phyloP scores from a whole-genome alignment of 306 rosid species.

The Fragaria iinumae region DNA sequence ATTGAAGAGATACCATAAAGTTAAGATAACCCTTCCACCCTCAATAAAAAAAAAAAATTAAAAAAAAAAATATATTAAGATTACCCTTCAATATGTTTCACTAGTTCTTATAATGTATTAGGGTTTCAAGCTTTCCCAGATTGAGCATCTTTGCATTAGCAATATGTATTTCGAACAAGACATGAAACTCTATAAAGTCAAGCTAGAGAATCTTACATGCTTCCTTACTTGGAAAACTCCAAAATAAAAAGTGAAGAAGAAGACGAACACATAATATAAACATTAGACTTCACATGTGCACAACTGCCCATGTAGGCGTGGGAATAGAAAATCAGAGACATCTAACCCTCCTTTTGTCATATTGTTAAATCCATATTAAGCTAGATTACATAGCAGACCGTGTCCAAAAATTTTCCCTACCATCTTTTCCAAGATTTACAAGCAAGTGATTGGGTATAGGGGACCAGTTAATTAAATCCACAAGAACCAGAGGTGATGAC shows the following conservation, averaged over 20 bases:
- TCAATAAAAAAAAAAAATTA: too few species aligned
- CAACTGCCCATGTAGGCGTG: slow-evolving; percentile 53
- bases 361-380: slow-evolving; percentile 27
- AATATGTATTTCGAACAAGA: neutral
- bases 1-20: neutral
- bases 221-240: slow-evolving; percentile 19
- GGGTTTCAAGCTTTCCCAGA: neutral
- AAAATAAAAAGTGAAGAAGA: slow-evolving; percentile 25
- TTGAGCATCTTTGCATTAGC: neutral
- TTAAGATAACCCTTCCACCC: neutral
- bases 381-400: slow-evolving; percentile 17
- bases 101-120: neutral
- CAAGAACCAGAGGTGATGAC: neutral
- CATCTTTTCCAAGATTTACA: slow-evolving; percentile 22
- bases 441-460: slow-evolving; percentile 4
- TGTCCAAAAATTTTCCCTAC: slow-evolving; percentile 26
- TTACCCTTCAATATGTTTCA: neutral
- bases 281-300: slow-evolving; percentile 48
- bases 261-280: slow-evolving; percentile 44
- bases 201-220: slow-evolving; percentile 34
- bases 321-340: slow-evolving; percentile 37
- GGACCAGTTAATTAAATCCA: slow-evolving; percentile 14
- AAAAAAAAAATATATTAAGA: neutral
- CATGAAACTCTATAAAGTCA: slow-evolving; percentile 28
- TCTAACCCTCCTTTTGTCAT: slow-evolving; percentile 46